These are phyloP conservation scores for Juncus inflexus DNA, from an alignment of 176 grass and related monocot species.

Conservation along the genomic window DNA sequence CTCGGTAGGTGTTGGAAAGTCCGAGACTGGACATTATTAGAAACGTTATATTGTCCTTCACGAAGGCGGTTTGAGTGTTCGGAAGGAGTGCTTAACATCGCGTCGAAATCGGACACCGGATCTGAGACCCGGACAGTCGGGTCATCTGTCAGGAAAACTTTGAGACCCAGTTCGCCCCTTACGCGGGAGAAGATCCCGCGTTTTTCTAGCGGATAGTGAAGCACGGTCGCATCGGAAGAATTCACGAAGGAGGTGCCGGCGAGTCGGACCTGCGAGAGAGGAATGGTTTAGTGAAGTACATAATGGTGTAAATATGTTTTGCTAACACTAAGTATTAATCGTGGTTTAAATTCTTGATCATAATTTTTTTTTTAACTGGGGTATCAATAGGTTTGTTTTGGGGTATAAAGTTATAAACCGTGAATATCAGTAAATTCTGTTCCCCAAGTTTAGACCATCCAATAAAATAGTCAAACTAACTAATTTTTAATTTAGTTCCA, in stretches of 20 bases:
- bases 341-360: no score
- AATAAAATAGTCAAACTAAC: no score
- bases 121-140: slow-evolving; percentile 49
- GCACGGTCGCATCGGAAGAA: slow-evolving; percentile 40
- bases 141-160: slow-evolving; percentile 85
- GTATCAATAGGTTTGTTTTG: no score
- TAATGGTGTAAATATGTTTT: no score
- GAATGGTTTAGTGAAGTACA: slow-evolving; percentile 15
- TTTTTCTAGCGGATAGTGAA: slow-evolving; percentile 80
- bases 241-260: slow-evolving; percentile 60
- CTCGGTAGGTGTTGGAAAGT: slow-evolving; percentile 64
- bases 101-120: slow-evolving; percentile 36
- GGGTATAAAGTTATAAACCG: no score
- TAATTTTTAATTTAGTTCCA: no score
- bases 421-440: no score
- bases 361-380: no score
- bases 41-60: slow-evolving; percentile 30
- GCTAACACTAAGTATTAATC: no score
- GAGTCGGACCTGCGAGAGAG: slow-evolving; percentile 37
- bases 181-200: slow-evolving; percentile 51
- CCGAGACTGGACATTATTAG: slow-evolving; percentile 20
- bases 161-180: slow-evolving; percentile 72
- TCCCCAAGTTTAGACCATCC: no score
- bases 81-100: slow-evolving; percentile 40
- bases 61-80: slow-evolving; percentile 40